phyloP scores from a whole-genome alignment of 2,329 filamentous ascomycete species.

The Dothistroma pini region DNA sequence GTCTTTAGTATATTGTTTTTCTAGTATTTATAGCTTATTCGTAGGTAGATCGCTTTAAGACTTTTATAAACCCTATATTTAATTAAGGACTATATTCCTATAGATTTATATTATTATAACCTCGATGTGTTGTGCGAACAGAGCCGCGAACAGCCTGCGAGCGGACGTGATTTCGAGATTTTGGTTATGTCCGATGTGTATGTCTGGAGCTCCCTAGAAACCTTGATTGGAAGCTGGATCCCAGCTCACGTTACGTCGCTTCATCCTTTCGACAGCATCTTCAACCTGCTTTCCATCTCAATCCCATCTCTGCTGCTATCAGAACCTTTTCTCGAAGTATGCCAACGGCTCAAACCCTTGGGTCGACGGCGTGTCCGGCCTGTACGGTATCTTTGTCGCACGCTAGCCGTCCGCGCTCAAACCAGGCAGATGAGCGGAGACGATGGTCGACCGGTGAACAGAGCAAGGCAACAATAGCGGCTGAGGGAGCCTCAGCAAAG shows the following conservation, averaged over 20 bases:
- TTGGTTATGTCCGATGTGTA: too few species aligned
- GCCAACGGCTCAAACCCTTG: neutral
- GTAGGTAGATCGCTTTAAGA: too few species aligned
- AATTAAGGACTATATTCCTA: too few species aligned
- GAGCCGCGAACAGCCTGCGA: too few species aligned
- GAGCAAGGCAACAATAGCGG: neutral
- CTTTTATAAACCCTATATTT: too few species aligned
- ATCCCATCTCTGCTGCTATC: neutral
- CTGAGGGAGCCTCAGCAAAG: neutral
- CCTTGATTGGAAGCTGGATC: neutral
- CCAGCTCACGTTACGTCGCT: neutral
- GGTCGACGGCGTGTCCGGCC: neutral
- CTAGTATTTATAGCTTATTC: too few species aligned
- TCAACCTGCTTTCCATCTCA: neutral
- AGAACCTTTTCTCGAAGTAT: neutral
- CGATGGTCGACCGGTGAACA: neutral
- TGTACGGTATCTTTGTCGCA: neutral
- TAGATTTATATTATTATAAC: too few species aligned
- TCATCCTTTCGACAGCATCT: neutral
- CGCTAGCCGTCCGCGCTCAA: neutral
- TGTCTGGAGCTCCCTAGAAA: too few species aligned
- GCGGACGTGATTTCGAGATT: too few species aligned
- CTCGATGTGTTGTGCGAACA: too few species aligned
- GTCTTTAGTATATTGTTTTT: too few species aligned
- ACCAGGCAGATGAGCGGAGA: neutral